These are phyloP conservation scores for Colletotrichum cereale DNA, from an alignment of 2,329 filamentous ascomycete genomes.

Conservation along the genomic window DNA sequence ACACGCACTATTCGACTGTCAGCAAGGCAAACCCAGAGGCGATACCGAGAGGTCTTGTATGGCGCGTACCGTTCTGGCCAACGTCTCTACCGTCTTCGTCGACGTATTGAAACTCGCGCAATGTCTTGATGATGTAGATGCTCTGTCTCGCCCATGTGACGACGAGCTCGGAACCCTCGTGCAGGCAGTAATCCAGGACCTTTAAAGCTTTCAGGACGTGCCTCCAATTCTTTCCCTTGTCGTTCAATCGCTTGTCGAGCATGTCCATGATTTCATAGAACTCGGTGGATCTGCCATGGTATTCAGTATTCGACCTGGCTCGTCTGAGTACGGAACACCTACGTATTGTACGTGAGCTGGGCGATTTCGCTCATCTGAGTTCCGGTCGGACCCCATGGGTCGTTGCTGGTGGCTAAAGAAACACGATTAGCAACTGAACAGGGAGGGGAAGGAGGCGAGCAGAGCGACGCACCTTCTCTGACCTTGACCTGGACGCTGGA, in stretches of 20 bases:
- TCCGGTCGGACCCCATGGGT: constrained; percentile 97
- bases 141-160: constrained; percentile 99
- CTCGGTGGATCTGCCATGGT: constrained; percentile 79
- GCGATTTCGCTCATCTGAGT: constrained; percentile 99
- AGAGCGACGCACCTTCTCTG: constrained; percentile 81
- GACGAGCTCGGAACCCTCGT: constrained; percentile 95
- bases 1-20: constrained; percentile 78
- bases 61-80: constrained; percentile 86
- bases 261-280: constrained; percentile 99
- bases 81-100: constrained; percentile 97
- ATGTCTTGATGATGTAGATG: constrained; percentile 97
- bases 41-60: not conserved
- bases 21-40: constrained; percentile 44
- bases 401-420: constrained; percentile 92
- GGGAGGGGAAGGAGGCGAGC: not conserved
- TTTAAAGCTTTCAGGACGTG: constrained; percentile 98
- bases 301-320: constrained; percentile 8
- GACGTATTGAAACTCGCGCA: constrained; percentile 96
- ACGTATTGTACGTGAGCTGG: constrained; percentile 98
- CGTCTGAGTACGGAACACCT: constrained; percentile 54
- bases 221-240: constrained; percentile 99
- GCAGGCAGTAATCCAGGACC: constrained; percentile 96
- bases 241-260: constrained; percentile 97
- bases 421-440: constrained; percentile 45
- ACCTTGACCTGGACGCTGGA: constrained; percentile 98